Base-by-base conservation (phyloP, 1,139 yeast genomes). In the Hansenula sp. region DNA sequence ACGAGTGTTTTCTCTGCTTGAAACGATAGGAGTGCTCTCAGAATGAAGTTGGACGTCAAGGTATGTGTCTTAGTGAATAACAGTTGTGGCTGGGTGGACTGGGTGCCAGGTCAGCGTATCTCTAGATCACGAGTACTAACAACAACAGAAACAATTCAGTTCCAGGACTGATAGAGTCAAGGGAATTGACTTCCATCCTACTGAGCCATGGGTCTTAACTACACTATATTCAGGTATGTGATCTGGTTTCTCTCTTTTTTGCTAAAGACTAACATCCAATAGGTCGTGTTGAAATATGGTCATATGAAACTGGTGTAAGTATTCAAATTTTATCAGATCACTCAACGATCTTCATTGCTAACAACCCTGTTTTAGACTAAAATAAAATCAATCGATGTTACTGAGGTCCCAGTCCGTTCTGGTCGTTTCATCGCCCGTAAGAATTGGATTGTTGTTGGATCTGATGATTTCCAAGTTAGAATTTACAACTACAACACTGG, bases 181-280 rank as follows among this genome's bases (percentile, higher is more conserved):
- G 66, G 97, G 97, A 42, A 85, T 92, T 59, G 99, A 92, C 67
- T 85, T 94, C 73, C 99, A 92, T 64, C 98, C 98, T 27, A 73
- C 89, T 19, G 98, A 92, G 63, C 97, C 98, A 41, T 92, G 98
- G 97, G 81, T 86, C 41, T 73, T 88, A 57, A 82, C 92, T 41
- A 88, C 96, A 12, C 71, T 86, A 44, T 89, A 88, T 63, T 82
- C 89, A 45, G 96, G 89, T 50, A 79, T 73, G 64, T 45, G 4
- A 18, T 6, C 19, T 7, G 4, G 38, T 20, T 17, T 7, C 13
- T 13, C 19, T 28, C 13, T 12, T 11, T 34, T 4, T 17, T 11
- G 13, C 25, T 17, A 34, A 36, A 36, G 35, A 40, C 42, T 13
- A 36, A 31, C 24, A 11, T 3, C 13, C 3, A 21, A 30, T 33